Conservation (phyloP, 192 early-diverging fungal species). For the Backusella morwellensis region DNA sequence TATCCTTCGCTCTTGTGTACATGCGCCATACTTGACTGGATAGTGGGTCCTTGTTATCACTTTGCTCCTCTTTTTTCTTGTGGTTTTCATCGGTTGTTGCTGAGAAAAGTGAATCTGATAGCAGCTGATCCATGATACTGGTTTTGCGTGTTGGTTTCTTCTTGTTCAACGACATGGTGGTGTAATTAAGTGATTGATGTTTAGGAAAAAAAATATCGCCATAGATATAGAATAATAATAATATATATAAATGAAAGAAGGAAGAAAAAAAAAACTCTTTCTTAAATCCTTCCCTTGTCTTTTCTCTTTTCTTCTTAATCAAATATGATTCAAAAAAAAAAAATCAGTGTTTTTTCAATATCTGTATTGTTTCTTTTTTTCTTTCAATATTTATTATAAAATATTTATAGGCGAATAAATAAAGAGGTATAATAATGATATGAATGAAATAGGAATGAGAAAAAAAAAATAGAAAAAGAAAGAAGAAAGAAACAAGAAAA, state of each 20-base stretch:
- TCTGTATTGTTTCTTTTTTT: background rate
- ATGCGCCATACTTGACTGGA: slow-evolving; percentile 70
- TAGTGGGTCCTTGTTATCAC: slow-evolving; percentile 44
- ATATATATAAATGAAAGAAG: background rate
- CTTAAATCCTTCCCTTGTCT: background rate
- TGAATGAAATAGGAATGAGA: background rate
- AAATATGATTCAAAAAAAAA: background rate
- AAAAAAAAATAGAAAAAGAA: background rate
- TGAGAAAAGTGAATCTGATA: slow-evolving; percentile 12
- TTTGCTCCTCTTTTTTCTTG: slow-evolving; percentile 31
- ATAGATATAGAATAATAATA: slow-evolving; percentile 1
- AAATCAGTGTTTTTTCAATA: background rate
- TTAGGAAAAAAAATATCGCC: slow-evolving; percentile 11
- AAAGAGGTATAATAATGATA: background rate
- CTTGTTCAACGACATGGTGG: slow-evolving; percentile 15
- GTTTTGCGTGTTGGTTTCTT: background rate
- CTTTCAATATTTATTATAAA: background rate
- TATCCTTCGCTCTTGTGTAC: slow-evolving; percentile 77
- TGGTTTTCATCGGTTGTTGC: background rate
- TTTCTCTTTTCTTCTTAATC: background rate
- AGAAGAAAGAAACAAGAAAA: background rate
- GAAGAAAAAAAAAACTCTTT: background rate
- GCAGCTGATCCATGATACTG: slow-evolving; percentile 9
- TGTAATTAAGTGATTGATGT: slow-evolving; percentile 1
- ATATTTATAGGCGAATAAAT: background rate